Base-by-base conservation (phyloP, 2,329 filamentous ascomycete species). In the Daldinia sp. region DNA sequence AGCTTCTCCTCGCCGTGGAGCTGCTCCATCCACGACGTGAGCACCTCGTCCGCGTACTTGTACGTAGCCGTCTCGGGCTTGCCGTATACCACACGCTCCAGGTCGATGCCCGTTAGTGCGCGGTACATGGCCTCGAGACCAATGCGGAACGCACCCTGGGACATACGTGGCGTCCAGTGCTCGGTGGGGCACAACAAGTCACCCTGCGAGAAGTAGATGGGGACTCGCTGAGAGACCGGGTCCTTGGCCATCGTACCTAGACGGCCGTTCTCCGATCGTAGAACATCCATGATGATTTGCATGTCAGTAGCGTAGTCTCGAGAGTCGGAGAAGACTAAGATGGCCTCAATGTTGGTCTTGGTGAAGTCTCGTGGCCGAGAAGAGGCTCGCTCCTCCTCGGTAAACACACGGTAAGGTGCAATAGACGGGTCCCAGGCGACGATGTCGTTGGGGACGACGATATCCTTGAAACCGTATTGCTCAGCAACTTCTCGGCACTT, bases 61-160 rank as follows among this genome's bases (percentile, higher is more conserved):
- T 92, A 93, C n/a, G 90, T 92, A 4, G 90, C 90, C 67, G 88
- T 75, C 78, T 92, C 90, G 28, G 90, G 90, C 85, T 93, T 93
- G 76, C 90, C 90, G 82, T 92, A 92, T 63, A 93, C 89, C 37
- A 92, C 89, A 84, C 90, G 90, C 85, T 92, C 90, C 53, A 93
- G 87, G 70, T 92, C 90, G 15, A 85, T 85, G 65, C 90, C 90
- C 0, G 90, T 92, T 65, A 92, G 81, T 18, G 89, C 85, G 80
- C 89, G 89, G 85, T 92, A 93, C 82, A 92, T 91, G 71, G 90
- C 89, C 80, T 92, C 90, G 61, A 93, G 85, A 39, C 88, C 88
- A 73, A 92, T 91, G 74, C 90, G 89, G 88, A 93, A 93, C n/a
- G 89, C 86, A 70, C 90, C 90, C 80, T 92, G 90, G 23, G 89